A percentile compares a stretch with the other conserved stretches of the same genome.
Evolutionary conservation across 1,284 basidiomycete species (phyloP).

Genomic region (Apiotrichum sp.): DNA sequence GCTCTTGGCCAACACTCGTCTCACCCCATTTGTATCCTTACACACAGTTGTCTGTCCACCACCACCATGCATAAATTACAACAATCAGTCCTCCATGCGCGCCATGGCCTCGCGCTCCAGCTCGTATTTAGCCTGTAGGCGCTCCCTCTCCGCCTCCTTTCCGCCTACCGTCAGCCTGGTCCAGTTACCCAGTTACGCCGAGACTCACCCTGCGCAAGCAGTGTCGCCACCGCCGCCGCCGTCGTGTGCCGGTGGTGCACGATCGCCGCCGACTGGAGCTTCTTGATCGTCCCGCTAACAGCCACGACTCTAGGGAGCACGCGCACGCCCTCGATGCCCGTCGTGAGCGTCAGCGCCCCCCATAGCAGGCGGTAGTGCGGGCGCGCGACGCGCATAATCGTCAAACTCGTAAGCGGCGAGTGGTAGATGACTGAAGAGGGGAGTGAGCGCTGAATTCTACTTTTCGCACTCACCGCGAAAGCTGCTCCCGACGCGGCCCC

Average conservation of each 20-base stretch:
- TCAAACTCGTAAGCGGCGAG: constrained; percentile 39
- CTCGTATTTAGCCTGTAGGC: constrained; percentile 7
- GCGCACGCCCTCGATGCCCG: constrained; percentile 12
- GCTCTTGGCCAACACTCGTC: not conserved
- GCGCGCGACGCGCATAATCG: constrained; percentile 39
- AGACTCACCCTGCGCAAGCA: constrained; percentile 14
- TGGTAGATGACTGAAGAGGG: constrained; percentile 36
- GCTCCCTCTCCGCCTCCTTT: constrained; percentile 12
- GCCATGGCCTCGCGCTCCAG: constrained; percentile 11
- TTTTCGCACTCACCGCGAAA: constrained; percentile 32
- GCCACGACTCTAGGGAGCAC: constrained; percentile 39
- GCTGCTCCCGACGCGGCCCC: constrained; percentile 37
- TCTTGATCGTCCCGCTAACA: constrained; percentile 43
- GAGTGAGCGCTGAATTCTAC: not conserved
- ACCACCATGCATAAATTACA: constrained; percentile 11
- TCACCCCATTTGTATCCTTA: not conserved
- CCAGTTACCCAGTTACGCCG: too few relatives aligned
- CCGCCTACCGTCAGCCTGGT: constrained; percentile 5
- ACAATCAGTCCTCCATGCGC: constrained; percentile 15
- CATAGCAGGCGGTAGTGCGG: constrained; percentile 36
- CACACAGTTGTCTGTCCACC: not conserved
- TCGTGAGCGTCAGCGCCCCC: constrained; percentile 28
- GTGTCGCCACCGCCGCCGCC: constrained; percentile 16
- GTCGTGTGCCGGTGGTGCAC: constrained; percentile 36
- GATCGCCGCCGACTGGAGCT: constrained; percentile 37